Conservation (phyloP, 176 grass and related monocot genomes). For the Phragmites australis region DNA sequence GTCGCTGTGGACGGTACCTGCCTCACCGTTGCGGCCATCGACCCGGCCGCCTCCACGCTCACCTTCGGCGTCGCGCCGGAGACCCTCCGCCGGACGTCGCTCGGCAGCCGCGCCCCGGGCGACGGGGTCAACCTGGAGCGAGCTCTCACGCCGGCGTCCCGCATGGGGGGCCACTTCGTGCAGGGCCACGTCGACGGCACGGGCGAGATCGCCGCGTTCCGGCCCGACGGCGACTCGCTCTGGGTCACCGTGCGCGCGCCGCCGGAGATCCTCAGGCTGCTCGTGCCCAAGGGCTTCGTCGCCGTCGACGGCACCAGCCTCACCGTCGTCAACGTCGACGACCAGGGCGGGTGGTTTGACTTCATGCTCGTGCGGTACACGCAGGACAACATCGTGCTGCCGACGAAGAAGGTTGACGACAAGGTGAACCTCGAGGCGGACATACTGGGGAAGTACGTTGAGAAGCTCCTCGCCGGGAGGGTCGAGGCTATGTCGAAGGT, state of each 20-base stretch:
- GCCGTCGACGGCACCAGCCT: slow-evolving; percentile 87
- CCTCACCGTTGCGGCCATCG: slow-evolving; percentile 83
- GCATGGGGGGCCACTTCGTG: slow-evolving; percentile 91
- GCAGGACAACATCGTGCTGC: slow-evolving; percentile 87
- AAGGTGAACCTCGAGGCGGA: slow-evolving; percentile 98
- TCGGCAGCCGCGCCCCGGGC: slow-evolving; percentile 47
- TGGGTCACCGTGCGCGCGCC: slow-evolving; percentile 75
- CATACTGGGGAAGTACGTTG: slow-evolving; percentile 86
- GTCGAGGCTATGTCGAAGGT: slow-evolving; percentile 38
- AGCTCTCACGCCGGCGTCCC: slow-evolving; percentile 63
- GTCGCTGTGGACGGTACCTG: slow-evolving; percentile 79
- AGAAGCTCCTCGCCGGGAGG: slow-evolving; percentile 78
- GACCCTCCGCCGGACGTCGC: slow-evolving; percentile 76
- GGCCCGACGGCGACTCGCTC: slow-evolving; percentile 76
- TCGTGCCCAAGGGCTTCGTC: slow-evolving; percentile 95
- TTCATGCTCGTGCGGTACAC: slow-evolving; percentile 98
- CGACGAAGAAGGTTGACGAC: slow-evolving; percentile 72
- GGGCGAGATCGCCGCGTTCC: slow-evolving; percentile 68
- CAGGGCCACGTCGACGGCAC: slow-evolving; percentile 94
- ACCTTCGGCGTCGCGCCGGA: slow-evolving; percentile 84
- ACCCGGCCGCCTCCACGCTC: slow-evolving; percentile 44
- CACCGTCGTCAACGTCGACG: slow-evolving; percentile 72
- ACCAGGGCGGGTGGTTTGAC: slow-evolving; percentile 71
- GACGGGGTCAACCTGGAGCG: slow-evolving; percentile 83
- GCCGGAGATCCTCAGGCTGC: slow-evolving; percentile 66